Percentiles rank a stretch among this genome's conserved stretches.
These are phyloP conservation scores for Trebouxia sp. DNA, from an alignment of 139 green algal genomes.

Conservation along the genomic window DNA sequence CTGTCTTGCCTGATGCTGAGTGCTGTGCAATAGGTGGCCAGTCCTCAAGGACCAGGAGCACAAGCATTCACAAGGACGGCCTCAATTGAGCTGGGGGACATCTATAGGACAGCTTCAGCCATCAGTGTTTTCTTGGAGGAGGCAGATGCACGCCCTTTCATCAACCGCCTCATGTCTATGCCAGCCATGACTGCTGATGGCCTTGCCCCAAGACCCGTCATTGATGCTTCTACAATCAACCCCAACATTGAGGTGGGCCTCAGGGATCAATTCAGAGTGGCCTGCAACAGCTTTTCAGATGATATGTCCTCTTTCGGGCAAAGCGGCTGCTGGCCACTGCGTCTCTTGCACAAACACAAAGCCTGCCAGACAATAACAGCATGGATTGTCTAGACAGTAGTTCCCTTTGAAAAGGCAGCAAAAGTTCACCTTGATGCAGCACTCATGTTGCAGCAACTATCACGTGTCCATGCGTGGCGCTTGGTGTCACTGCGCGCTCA, in stretches of 20 bases:
- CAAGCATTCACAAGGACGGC: neutral
- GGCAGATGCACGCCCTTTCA: conserved; percentile 25
- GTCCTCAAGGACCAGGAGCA: neutral
- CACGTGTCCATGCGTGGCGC: no score
- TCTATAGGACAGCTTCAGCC: conserved; percentile 28
- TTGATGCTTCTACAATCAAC: conserved; percentile 29
- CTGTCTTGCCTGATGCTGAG: neutral
- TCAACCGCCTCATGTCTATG: conserved; percentile 38
- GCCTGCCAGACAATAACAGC: no score
- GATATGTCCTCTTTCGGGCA: no score
- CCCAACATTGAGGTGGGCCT: conserved; percentile 34
- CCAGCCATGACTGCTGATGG: conserved; percentile 25
- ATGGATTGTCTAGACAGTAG: no score
- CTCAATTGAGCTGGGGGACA: conserved; percentile 31
- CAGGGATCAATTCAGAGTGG: no score
- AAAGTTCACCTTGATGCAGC: no score
- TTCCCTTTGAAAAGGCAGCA: no score
- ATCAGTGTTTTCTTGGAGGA: conserved; percentile 35
- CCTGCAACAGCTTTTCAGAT: no score
- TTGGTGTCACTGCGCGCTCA: no score
- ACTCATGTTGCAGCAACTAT: no score
- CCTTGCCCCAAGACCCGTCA: neutral
- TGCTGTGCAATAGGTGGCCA: neutral
- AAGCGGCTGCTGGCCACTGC: no score
- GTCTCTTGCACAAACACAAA: no score